Conservation (phyloP, 2,329 filamentous ascomycete genomes). For the Cladophialophora yegresii region DNA sequence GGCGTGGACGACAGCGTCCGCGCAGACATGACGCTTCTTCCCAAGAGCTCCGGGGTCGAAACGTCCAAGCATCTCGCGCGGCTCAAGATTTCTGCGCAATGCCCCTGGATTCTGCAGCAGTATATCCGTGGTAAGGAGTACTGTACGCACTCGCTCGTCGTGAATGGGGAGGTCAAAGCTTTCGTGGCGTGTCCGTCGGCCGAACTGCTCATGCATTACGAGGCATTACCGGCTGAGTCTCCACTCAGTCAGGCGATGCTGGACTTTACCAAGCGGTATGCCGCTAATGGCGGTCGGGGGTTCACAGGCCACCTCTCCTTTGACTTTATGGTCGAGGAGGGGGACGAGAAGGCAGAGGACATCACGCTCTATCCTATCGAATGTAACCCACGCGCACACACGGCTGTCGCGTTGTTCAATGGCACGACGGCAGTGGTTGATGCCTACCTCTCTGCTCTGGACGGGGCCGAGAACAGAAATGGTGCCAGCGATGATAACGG, state of each 20-base stretch:
- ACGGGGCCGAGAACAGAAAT: background rate
- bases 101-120: constrained; percentile 69
- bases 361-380: constrained; percentile 64
- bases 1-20: constrained; percentile 63
- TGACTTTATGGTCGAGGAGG: constrained; percentile 65
- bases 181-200: constrained; percentile 68
- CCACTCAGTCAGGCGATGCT: constrained; percentile 63
- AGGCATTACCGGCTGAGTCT: constrained; percentile 58
- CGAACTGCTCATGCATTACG: constrained; percentile 67
- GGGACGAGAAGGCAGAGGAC: constrained; percentile 32
- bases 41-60: constrained; percentile 54
- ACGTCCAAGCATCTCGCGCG: constrained; percentile 59
- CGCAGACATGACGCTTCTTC: constrained; percentile 66
- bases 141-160: constrained; percentile 69
- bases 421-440: constrained; percentile 47
- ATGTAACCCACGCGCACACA: constrained; percentile 70
- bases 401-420: constrained; percentile 64
- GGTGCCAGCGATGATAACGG: background rate
- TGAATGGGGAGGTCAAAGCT: constrained; percentile 64
- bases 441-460: constrained; percentile 54
- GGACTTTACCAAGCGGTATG: constrained; percentile 63
- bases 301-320: constrained; percentile 73
- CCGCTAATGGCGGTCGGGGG: constrained; percentile 49
- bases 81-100: constrained; percentile 57
- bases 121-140: constrained; percentile 67